Percentiles rank a stretch among this genome's conserved stretches.
Evolutionary conservation across 768 basidiomycete species (phyloP).

Genomic region (Termitomyces eurrhizus): DNA sequence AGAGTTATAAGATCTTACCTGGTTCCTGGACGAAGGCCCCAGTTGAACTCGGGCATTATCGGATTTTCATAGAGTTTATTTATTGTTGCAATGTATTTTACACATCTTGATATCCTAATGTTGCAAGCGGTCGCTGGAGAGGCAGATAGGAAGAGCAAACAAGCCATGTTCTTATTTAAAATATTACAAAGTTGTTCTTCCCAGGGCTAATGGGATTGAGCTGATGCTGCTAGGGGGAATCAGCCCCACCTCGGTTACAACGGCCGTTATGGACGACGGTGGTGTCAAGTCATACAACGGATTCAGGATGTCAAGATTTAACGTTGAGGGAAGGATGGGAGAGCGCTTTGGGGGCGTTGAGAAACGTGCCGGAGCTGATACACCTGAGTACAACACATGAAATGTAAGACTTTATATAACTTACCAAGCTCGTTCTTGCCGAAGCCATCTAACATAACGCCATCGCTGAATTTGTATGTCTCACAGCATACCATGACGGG

Average conservation of each 20-base stretch:
- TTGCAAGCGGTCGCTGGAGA: conserved; percentile 1
- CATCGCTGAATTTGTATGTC: conserved; percentile 97
- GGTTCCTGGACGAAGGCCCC: not conserved
- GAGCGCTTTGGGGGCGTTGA: conserved; percentile 23
- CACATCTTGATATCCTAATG: conserved; percentile 10
- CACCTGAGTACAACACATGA: not conserved
- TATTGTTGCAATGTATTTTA: conserved; percentile 9
- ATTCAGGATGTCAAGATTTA: conserved; percentile 74
- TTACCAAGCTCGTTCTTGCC: conserved; percentile 94
- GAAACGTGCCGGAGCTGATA: conserved; percentile 33
- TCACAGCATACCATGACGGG: conserved; percentile 97
- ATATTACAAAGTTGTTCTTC: conserved; percentile 38
- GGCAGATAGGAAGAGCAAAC: conserved; percentile 6
- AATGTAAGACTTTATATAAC: not conserved
- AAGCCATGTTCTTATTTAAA: conserved; percentile 5
- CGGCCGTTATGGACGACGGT: conserved; percentile 87
- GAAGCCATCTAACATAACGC: conserved; percentile 89
- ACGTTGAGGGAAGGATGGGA: conserved; percentile 26
- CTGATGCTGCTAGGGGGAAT: conserved; percentile 92
- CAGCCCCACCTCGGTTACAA: conserved; percentile 95
- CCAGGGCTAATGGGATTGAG: conserved; percentile 73
- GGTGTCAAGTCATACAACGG: conserved; percentile 95
- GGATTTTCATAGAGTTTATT: not conserved
- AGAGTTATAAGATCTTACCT: conserved; percentile 9
- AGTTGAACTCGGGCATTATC: not conserved